These are phyloP conservation scores for Hibiscus trionum DNA, from an alignment of 345 rosid species.

Conservation along the genomic window DNA sequence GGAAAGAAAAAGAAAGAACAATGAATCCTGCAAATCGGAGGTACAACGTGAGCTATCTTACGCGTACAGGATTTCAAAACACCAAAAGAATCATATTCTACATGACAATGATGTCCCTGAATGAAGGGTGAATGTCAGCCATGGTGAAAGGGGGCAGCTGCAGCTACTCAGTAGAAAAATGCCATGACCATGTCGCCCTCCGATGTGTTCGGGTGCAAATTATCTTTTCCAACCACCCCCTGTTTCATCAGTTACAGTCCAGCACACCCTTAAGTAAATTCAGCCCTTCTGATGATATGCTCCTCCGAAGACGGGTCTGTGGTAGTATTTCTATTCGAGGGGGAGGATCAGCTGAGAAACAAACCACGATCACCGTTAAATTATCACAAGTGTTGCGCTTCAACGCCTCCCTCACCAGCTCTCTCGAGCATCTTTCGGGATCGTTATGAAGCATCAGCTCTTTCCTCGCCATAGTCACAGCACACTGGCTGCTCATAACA, in stretches of 20 bases:
- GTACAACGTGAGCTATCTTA: constrained; percentile 25
- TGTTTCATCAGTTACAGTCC: constrained; percentile 47
- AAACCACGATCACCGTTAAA: no score
- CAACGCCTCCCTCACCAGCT: no score
- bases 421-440: no score
- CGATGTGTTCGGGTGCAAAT: constrained; percentile 8
- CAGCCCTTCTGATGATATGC: constrained; percentile 87
- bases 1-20: neutral
- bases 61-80: constrained; percentile 16
- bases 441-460: no score
- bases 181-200: constrained; percentile 5
- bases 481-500: no score
- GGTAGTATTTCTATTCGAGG: no score
- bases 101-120: constrained; percentile 10
- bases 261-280: constrained; percentile 74
- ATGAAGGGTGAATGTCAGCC: constrained; percentile 12
- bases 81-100: neutral
- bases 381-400: no score
- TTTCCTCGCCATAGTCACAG: no score
- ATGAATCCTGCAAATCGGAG: no score
- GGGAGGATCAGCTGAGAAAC: no score
- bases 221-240: neutral
- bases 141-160: neutral
- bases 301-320: constrained; percentile 1
- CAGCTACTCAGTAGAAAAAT: constrained; percentile 12